A percentile compares a stretch with the other conserved stretches of the same genome.
Conservation (phyloP, 2,329 filamentous ascomycete species). For the Alternaria hordeiaustralica region DNA sequence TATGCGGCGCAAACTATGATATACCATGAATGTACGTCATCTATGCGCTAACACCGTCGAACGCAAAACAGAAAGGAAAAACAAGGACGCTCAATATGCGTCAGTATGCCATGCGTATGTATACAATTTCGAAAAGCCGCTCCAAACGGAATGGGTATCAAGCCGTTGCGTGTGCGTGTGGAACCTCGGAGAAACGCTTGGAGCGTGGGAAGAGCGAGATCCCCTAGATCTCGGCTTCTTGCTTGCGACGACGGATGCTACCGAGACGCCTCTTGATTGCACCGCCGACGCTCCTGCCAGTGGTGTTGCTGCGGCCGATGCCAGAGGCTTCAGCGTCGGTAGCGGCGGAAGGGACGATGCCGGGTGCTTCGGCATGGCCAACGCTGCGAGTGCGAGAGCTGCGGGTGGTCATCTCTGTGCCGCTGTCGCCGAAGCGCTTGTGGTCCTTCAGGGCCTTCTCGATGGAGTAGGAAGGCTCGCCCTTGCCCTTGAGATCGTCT, state of each 20-base stretch:
- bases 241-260: conserved; percentile 51
- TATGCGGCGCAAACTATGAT: background rate
- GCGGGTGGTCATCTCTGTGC: conserved; percentile 54
- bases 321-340: conserved; percentile 37
- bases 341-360: conserved; percentile 28
- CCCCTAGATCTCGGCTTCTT: conserved; percentile 31
- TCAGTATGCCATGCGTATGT: background rate
- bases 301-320: conserved; percentile 45
- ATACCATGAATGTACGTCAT: background rate
- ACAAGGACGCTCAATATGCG: background rate
- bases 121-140: conserved; percentile 1
- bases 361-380: conserved; percentile 39
- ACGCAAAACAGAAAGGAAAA: background rate
- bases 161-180: background rate
- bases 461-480: conserved; percentile 75
- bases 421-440: conserved; percentile 52
- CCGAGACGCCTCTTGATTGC: conserved; percentile 57
- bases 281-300: conserved; percentile 45
- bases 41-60: background rate
- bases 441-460: conserved; percentile 71
- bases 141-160: background rate
- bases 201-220: conserved; percentile 7
- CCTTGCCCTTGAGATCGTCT: conserved; percentile 82
- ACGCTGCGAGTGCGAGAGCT: conserved; percentile 44
- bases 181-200: background rate